phyloP scores from a whole-genome alignment of 2,329 filamentous ascomycete genomes.

The Monosporascus ibericus region DNA sequence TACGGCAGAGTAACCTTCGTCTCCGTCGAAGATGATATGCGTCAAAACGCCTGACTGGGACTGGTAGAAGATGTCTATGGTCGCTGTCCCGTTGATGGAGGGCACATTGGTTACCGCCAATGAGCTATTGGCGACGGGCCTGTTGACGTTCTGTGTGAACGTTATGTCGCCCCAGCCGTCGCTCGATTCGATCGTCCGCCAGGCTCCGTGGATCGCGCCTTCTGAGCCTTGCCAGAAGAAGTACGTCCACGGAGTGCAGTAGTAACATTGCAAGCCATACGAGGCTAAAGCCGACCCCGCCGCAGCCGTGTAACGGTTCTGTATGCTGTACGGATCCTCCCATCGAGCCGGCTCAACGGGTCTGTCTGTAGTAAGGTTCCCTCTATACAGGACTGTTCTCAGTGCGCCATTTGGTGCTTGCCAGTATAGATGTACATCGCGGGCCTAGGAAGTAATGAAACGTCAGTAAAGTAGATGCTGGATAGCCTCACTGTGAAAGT shows the following conservation, averaged over 20 bases:
- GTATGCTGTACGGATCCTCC: neutral
- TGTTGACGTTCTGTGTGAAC: neutral
- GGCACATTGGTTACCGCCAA: neutral
- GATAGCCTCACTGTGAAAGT: neutral
- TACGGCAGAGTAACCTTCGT: neutral
- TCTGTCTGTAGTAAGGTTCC: neutral
- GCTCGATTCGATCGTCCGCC: neutral
- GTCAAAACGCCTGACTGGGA: neutral
- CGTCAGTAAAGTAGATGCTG: neutral
- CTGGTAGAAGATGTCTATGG: slow-evolving; percentile 1
- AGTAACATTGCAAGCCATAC: neutral
- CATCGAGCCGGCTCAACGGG: neutral
- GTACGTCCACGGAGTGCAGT: neutral
- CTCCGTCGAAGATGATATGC: slow-evolving; percentile 1
- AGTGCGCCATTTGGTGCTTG: neutral
- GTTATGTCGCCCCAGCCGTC: neutral
- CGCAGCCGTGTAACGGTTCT: neutral
- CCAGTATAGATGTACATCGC: slow-evolving; percentile 1
- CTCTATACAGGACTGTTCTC: neutral
- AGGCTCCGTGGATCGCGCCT: neutral
- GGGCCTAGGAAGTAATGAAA: neutral
- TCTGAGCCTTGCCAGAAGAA: neutral
- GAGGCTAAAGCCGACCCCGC: neutral
- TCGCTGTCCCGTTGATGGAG: neutral
- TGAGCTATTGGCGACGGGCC: neutral